Evolutionary conservation across 306 rosid genomes (phyloP), one percentile per base, ranked within the genome.

Genomic region (Clitoria ternatea): DNA sequence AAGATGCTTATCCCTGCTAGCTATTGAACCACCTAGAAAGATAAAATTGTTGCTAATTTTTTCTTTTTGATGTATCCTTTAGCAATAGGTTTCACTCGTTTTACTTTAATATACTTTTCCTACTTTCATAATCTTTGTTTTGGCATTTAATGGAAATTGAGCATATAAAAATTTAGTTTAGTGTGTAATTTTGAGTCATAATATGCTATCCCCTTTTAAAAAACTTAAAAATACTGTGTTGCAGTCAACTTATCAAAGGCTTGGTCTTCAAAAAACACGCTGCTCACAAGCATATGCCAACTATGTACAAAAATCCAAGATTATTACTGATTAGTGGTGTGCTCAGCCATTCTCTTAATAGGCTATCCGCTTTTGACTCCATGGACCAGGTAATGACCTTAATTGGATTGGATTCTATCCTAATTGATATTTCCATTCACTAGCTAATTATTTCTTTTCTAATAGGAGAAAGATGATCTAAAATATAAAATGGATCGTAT

Each of bases 281-380:
- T 56, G 87, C 98, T 60, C 98, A 90, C 85, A 92, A 92, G 85
- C 98, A 86, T 74, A 92, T 92, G 98, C 91, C 86, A 33, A 90
- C 89, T 26, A 87, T 72, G 71, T 83, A 75, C 87, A 82, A 82
- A 83, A 88, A 80, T 76, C 96, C 98, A 43, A 86, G 79, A 85
- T 77, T 92, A 81, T 79, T 92, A 80, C 87, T 92, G 76, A 80
- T 89, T 48, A 80, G 73, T 40, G 98, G 96, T 61, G 75, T 30
- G 77, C 88, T 92, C 78, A 96, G 91, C 61, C 94, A 85, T 40
- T 81, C 90, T 66, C 78, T 85, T 43, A 85, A 74, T 72, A 89
- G 89, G 53, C 80, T 92, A 77, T 90, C 92, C 65, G 90, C 98
- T 29, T 90, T 92, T 79, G 70, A 81, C 27, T 79, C 92, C 73